A percentile compares a stretch with the other conserved stretches of the same genome.
These are phyloP conservation scores for Aquilaria yunnanensis DNA, from an alignment of 345 rosid species.

Conservation along the genomic window DNA sequence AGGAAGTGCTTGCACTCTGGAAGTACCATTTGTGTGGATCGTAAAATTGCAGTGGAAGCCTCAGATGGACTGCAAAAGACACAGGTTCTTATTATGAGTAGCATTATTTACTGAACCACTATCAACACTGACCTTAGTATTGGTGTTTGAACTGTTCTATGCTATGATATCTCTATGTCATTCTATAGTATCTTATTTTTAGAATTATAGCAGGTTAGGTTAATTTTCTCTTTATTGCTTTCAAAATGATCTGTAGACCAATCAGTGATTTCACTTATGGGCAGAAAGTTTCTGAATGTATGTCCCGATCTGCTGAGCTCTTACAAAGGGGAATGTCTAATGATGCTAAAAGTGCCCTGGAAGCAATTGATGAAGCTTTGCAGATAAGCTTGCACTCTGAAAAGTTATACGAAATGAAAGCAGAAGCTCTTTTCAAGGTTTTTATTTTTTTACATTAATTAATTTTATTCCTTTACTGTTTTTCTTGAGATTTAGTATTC, in stretches of 20 bases:
- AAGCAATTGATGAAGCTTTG: constrained; percentile 61
- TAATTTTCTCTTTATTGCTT: constrained; percentile 1
- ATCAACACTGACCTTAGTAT: not conserved
- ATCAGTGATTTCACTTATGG: constrained; percentile 21
- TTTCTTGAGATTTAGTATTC: not conserved
- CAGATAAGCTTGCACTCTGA: constrained; percentile 61
- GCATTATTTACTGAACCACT: not conserved
- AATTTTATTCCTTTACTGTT: not conserved
- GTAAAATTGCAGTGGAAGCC: constrained; percentile 77
- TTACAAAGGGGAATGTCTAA: constrained; percentile 41
- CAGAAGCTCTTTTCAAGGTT: constrained; percentile 74
- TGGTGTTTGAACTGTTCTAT: not conserved
- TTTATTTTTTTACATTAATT: constrained; percentile 11
- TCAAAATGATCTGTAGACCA: constrained; percentile 7
- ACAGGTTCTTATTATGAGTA: constrained; percentile 42
- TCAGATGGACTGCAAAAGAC: constrained; percentile 90
- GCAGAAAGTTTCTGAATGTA: constrained; percentile 78
- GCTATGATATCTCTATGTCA: too few species aligned
- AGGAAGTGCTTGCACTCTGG: constrained; percentile 71
- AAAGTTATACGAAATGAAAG: constrained; percentile 78
- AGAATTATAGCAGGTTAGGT: not conserved
- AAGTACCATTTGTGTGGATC: constrained; percentile 71
- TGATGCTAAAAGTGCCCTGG: constrained; percentile 55
- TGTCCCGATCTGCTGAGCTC: constrained; percentile 43
- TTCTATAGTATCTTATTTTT: not conserved